A percentile compares a stretch with the other conserved stretches of the same genome.
These are phyloP conservation scores for Nannizziopsis barbatae DNA, from an alignment of 2,329 filamentous ascomycete species.

Conservation along the genomic window DNA sequence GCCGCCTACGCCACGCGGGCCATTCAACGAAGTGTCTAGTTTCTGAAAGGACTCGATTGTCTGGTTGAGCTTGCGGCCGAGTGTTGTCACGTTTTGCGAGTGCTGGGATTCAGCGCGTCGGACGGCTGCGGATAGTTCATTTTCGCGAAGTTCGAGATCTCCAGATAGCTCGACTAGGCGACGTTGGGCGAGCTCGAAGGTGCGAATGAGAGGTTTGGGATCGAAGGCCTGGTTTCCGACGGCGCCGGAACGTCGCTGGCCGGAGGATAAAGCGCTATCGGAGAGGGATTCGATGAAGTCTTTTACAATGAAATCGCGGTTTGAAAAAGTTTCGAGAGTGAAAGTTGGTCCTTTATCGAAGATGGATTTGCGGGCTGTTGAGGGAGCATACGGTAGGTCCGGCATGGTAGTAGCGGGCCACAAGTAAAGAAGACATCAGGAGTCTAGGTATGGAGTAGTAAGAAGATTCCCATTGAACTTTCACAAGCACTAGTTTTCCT, in stretches of 20 bases:
- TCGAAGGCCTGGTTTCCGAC: conserved; percentile 56
- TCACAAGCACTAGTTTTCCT: neutral
- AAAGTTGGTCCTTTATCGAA: conserved; percentile 73
- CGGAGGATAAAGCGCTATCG: conserved; percentile 61
- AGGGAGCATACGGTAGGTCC: conserved; percentile 20
- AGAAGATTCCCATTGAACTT: conserved; percentile 1
- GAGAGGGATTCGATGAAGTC: conserved; percentile 93
- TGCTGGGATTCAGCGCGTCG: conserved; percentile 86
- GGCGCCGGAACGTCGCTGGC: conserved; percentile 64
- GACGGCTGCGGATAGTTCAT: conserved; percentile 79
- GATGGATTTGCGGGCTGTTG: conserved; percentile 43
- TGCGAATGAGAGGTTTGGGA: conserved; percentile 89
- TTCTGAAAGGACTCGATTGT: conserved; percentile 87
- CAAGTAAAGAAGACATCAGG: conserved; percentile 12
- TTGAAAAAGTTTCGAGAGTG: conserved; percentile 76
- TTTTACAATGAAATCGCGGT: conserved; percentile 90
- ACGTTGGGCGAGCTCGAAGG: conserved; percentile 63
- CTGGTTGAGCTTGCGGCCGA: conserved; percentile 80
- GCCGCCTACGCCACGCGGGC: conserved; percentile 17
- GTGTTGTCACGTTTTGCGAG: conserved; percentile 75
- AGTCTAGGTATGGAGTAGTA: neutral
- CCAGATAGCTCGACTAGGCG: conserved; percentile 49
- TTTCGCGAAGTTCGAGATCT: conserved; percentile 80
- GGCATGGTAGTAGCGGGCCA: conserved; percentile 23
- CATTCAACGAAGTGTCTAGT: conserved; percentile 70